A percentile compares a stretch with the other conserved stretches of the same genome.
phyloP scores from a whole-genome alignment of 306 rosid genomes.

The Cicer arietinum region DNA sequence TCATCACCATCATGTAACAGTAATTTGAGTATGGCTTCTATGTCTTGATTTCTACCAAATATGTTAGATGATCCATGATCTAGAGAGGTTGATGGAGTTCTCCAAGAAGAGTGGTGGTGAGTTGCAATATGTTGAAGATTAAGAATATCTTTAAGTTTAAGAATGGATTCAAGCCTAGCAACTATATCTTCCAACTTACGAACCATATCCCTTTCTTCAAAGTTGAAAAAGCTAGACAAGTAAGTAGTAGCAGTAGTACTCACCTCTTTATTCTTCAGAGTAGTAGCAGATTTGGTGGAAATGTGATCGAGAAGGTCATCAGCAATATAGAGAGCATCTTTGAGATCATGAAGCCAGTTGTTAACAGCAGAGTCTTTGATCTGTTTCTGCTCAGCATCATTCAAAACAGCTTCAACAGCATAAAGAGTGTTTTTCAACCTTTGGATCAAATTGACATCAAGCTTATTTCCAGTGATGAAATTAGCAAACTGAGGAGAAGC shows the following conservation, averaged over 20 bases:
- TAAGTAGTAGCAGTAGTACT: neutral
- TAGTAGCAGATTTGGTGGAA: slow-evolving; percentile 18
- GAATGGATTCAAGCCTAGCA: slow-evolving; percentile 15
- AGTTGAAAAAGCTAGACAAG: slow-evolving; percentile 6
- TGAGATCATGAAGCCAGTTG: slow-evolving; percentile 46
- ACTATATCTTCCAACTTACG: neutral
- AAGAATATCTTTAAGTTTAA: slow-evolving; percentile 23
- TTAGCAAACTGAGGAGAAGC: neutral
- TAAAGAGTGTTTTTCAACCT: slow-evolving; percentile 27
- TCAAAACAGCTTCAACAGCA: slow-evolving; percentile 22
- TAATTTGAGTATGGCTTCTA: slow-evolving; percentile 1
- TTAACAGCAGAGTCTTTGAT: slow-evolving; percentile 25
- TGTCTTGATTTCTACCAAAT: slow-evolving; percentile 9
- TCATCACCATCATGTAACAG: neutral
- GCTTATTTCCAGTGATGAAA: slow-evolving; percentile 1
- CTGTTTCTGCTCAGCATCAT: slow-evolving; percentile 51
- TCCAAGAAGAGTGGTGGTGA: neutral
- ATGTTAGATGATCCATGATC: neutral
- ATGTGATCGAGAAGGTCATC: neutral
- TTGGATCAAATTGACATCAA: neutral
- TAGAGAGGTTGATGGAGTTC: slow-evolving; percentile 23
- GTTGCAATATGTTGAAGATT: neutral
- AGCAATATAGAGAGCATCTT: slow-evolving; percentile 34
- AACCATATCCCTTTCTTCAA: neutral
- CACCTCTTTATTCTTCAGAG: neutral